phyloP scores from a whole-genome alignment of 2,329 filamentous ascomycete species.

The Fusarium gaditjirri region DNA sequence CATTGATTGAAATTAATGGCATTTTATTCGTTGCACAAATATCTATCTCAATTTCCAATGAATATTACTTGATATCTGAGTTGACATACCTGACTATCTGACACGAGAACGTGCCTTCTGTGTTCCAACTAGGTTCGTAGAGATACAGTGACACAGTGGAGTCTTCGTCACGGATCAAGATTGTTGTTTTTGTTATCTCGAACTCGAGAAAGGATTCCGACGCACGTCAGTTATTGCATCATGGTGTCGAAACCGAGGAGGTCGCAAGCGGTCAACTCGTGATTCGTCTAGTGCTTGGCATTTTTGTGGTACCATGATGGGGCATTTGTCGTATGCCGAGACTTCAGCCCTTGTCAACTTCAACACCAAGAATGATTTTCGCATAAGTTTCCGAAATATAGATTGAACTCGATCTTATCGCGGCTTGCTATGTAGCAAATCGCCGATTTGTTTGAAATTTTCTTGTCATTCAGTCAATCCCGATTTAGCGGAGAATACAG shows the following conservation, averaged over 20 bases:
- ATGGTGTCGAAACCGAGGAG: neutral
- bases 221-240: neutral
- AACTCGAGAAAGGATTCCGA: neutral
- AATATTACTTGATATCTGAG: neutral
- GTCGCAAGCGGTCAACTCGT: neutral
- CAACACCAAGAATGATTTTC: neutral
- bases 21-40: neutral
- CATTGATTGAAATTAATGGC: neutral
- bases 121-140: neutral
- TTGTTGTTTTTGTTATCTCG: neutral
- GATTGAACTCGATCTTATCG: neutral
- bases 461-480: neutral
- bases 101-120: neutral
- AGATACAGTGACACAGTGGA: too few relatives aligned
- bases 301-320: constrained; percentile 1
- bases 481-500: neutral
- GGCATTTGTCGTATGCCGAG: constrained; percentile 16
- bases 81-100: neutral
- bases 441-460: neutral
- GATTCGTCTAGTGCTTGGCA: neutral
- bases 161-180: too few relatives aligned
- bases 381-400: neutral
- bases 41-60: neutral
- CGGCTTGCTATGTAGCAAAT: neutral
- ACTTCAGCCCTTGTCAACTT: neutral